Evolutionary conservation across 2,329 filamentous ascomycete genomes (phyloP).

Genomic region (Stemphylium vesicarium): DNA sequence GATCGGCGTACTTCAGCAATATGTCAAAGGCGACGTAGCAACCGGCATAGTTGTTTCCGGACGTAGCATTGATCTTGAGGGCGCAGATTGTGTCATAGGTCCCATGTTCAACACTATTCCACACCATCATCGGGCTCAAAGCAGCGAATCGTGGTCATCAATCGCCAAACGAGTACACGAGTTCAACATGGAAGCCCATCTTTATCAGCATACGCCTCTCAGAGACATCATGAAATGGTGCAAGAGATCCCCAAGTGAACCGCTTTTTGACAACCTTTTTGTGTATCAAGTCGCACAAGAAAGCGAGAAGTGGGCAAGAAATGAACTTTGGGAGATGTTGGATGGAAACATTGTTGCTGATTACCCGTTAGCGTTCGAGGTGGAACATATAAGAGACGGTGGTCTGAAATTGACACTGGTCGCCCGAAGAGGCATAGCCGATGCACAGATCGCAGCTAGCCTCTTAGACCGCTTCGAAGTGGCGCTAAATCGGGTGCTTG

Average conservation of each 20-base stretch:
- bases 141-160: constrained; percentile 62
- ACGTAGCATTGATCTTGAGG: constrained; percentile 71
- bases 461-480: constrained; percentile 55
- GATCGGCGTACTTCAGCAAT: constrained; percentile 65
- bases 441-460: constrained; percentile 40
- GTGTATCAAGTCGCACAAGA: constrained; percentile 69
- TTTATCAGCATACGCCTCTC: constrained; percentile 80
- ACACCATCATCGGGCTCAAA: constrained; percentile 61
- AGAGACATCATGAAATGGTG: constrained; percentile 83
- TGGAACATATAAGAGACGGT: constrained; percentile 59
- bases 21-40: constrained; percentile 57
- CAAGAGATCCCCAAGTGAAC: constrained; percentile 58
- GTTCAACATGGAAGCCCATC: constrained; percentile 70
- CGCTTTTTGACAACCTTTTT: constrained; percentile 77
- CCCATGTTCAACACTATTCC: constrained; percentile 92
- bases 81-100: constrained; percentile 72
- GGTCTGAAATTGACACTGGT: constrained; percentile 65
- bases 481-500: constrained; percentile 46
- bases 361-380: constrained; percentile 80
- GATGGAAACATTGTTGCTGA: constrained; percentile 60
- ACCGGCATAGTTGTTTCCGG: constrained; percentile 83
- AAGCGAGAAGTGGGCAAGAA: constrained; percentile 25
- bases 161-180: constrained; percentile 70
- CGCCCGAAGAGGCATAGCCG: constrained; percentile 57
- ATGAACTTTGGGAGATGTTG: constrained; percentile 60